Percentiles rank a stretch among this genome's conserved stretches.
Conservation (phyloP, 1,284 basidiomycete species). For the Boletus calvinii region DNA sequence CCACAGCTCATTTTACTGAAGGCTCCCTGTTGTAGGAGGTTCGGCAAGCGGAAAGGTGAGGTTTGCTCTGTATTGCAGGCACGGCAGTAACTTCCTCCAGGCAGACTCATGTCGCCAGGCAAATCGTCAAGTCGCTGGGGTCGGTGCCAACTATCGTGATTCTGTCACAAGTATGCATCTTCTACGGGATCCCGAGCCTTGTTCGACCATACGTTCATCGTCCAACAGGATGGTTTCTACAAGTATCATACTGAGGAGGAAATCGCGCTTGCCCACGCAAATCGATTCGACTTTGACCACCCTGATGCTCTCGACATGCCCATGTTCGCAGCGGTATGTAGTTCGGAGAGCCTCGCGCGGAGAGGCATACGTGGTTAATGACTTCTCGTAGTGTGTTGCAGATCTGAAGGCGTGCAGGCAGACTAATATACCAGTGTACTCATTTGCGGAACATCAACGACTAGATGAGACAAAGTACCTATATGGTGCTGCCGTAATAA, state of each 20-base stretch:
- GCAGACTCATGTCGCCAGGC: constrained; percentile 88
- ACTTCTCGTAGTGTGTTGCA: constrained; percentile 61
- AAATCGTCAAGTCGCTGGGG: constrained; percentile 79
- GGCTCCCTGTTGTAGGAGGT: constrained; percentile 55
- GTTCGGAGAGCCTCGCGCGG: not conserved
- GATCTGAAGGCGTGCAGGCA: constrained; percentile 84
- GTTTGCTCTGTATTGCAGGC: not conserved
- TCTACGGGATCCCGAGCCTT: not conserved
- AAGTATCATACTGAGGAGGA: constrained; percentile 78
- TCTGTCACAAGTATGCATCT: constrained; percentile 65
- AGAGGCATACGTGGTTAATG: constrained; percentile 1
- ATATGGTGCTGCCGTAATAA: constrained; percentile 95
- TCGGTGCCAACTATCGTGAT: constrained; percentile 89
- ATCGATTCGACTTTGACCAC: constrained; percentile 89
- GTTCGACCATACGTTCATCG: not conserved
- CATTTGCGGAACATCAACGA: constrained; percentile 89
- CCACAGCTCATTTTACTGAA: constrained; percentile 30
- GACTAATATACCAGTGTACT: constrained; percentile 90
- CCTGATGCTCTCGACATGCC: constrained; percentile 92
- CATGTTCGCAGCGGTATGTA: constrained; percentile 73
- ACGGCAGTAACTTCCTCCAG: constrained; percentile 15
- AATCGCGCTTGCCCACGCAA: constrained; percentile 79
- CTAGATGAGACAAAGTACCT: constrained; percentile 85
- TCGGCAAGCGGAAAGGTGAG: constrained; percentile 91
- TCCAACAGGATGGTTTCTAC: constrained; percentile 88